Conservation (phyloP, 2,329 filamentous ascomycete genomes). For the Pestalotiopsis fici region DNA sequence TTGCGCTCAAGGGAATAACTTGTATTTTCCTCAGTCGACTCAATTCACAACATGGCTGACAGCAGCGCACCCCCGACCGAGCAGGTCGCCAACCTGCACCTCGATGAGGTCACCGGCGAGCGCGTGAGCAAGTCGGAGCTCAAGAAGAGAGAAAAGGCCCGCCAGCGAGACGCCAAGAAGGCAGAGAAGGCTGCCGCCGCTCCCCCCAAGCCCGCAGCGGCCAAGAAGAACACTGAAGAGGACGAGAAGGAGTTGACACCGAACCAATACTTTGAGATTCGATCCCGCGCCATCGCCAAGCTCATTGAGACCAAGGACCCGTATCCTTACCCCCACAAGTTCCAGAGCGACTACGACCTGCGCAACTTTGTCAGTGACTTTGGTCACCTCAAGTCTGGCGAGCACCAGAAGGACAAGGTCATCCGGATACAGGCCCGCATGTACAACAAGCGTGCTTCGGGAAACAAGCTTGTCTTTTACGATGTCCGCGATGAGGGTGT, state of each 20-base stretch:
- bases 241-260: slow-evolving; percentile 59
- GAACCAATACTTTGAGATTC: slow-evolving; percentile 90
- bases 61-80: slow-evolving; percentile 38
- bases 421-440: slow-evolving; percentile 83
- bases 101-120: slow-evolving; percentile 94
- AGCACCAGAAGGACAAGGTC: slow-evolving; percentile 73
- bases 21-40: neutral
- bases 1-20: slow-evolving; percentile 7
- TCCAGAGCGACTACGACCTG: slow-evolving; percentile 82
- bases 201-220: slow-evolving; percentile 63
- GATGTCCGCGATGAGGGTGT: slow-evolving; percentile 67
- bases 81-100: slow-evolving; percentile 70
- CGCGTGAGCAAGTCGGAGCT: slow-evolving; percentile 80
- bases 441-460: slow-evolving; percentile 81
- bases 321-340: slow-evolving; percentile 92
- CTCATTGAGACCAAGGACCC: slow-evolving; percentile 71
- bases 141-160: slow-evolving; percentile 94
- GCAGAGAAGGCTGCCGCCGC: slow-evolving; percentile 76
- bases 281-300: slow-evolving; percentile 78
- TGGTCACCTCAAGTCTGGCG: slow-evolving; percentile 82
- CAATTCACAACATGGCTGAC: slow-evolving; percentile 9
- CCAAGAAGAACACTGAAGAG: slow-evolving; percentile 52
- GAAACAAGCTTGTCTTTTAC: slow-evolving; percentile 89
- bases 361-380: slow-evolving; percentile 79
- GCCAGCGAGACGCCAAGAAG: slow-evolving; percentile 86